Conservation (phyloP, 2,329 filamentous ascomycete species). For the Cercospora sp. region DNA sequence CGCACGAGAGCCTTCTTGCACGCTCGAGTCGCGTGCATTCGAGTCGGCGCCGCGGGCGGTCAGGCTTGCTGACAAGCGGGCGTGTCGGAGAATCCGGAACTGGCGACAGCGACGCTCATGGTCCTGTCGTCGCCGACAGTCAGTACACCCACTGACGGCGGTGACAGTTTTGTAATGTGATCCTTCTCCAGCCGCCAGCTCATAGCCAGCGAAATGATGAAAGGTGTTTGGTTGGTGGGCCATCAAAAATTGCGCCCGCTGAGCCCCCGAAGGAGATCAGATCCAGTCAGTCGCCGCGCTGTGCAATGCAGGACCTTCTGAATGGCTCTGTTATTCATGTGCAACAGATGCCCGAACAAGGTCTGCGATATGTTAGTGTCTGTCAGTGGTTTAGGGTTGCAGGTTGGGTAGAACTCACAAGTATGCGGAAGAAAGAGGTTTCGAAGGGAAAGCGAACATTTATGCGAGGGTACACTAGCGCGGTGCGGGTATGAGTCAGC, state of each 20-base stretch:
- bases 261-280: constrained; percentile 15
- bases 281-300: constrained; percentile 9
- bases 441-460: not conserved
- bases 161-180: too few species aligned
- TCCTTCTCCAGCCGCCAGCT: not conserved
- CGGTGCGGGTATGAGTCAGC: not conserved
- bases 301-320: constrained; percentile 13
- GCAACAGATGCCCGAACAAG: constrained; percentile 1
- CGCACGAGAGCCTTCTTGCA: too few species aligned
- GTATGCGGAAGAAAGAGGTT: not conserved
- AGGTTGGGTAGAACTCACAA: not conserved
- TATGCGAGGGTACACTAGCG: not conserved
- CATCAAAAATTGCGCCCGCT: constrained; percentile 15
- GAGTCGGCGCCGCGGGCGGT: too few species aligned
- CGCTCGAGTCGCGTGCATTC: too few species aligned
- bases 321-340: not conserved
- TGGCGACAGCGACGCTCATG: too few species aligned
- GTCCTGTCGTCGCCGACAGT: too few species aligned
- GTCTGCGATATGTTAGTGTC: not conserved
- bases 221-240: not conserved
- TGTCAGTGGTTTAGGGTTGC: too few species aligned
- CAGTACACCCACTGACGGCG: too few species aligned
- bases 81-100: too few species aligned
- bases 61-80: too few species aligned
- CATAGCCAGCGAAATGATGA: not conserved